Base-by-base conservation (phyloP, 371 early-diverging fungal genomes). In the Mucor irregularis region DNA sequence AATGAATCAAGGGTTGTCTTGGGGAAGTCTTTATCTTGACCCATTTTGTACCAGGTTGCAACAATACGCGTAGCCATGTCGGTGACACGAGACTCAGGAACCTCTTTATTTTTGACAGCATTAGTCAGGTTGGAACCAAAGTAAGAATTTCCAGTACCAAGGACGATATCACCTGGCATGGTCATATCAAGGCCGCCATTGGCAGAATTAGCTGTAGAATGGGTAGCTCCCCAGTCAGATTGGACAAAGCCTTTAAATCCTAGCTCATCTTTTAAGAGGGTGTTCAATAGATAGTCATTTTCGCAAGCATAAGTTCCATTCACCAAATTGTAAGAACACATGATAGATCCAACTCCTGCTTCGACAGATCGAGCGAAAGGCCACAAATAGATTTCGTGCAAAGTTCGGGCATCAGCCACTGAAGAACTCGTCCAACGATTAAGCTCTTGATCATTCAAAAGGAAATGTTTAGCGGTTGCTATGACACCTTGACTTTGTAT, bases 51-150 rank as follows among this genome's bases (percentile, higher is more conserved):
- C 65, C 73, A 78, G 2, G 86, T 51, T 25, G 84, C 78, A 17
- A 83, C 64, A 47, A 84, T 76, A 50, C 86, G 74, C 13, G 55
- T 75, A 34, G 74, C 83, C 80, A 83, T 82, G 44, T 87, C 86
- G 46, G 66, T 68, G 1, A 85, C 69, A 28, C 71, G 59, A 10
- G 48, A 56, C 46, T 71, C 74, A 10, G 52, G n/a, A 10, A 77
- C 70, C 14, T 55, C 21, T 3, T 68, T 61, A 28, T 48, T 29
- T 2, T 50, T 26, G 11, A 78, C 71, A 25, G 73, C 73, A 3
- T 61, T 26, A 0, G 66, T 65, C 49, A 78, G 51, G 38, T 72
- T 69, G 9, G 30, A 5, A 37, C 78, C 78, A 49, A 74, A 78
- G 39, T 72, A 72, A 11, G 62, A 51, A 25, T 14, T 42, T 14